Percentiles rank a stretch among this genome's conserved stretches.
Conservation (phyloP, 2,329 filamentous ascomycete genomes). For the Diaporthe vaccinii region DNA sequence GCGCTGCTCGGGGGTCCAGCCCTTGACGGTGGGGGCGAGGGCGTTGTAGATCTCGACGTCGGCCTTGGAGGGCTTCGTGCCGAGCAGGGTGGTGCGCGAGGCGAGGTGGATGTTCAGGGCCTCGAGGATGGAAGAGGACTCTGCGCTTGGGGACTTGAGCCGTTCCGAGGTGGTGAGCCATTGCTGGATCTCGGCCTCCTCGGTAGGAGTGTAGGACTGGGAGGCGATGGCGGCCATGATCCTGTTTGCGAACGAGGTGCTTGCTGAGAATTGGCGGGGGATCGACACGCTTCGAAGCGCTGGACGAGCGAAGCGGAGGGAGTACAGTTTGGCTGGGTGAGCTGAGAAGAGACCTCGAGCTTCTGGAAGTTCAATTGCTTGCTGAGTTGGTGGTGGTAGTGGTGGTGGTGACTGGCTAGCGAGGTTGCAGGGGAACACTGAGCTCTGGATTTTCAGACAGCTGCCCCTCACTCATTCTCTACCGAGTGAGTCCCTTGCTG, state of each 20-base stretch:
- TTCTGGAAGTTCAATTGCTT: not conserved
- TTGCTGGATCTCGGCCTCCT: slow-evolving; percentile 89
- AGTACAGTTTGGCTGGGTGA: slow-evolving; percentile 57
- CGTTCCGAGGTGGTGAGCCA: slow-evolving; percentile 86
- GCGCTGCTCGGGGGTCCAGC: slow-evolving; percentile 87
- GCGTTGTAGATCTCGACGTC: slow-evolving; percentile 87
- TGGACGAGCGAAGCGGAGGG: slow-evolving; percentile 55
- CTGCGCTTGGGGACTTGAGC: slow-evolving; percentile 64
- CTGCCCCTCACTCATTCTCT: slow-evolving; percentile 1
- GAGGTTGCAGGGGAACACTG: not conserved
- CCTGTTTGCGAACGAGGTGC: slow-evolving; percentile 58
- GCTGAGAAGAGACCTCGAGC: slow-evolving; percentile 36
- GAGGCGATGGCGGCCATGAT: slow-evolving; percentile 77
- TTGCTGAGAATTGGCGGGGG: slow-evolving; percentile 50
- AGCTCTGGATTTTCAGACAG: not conserved
- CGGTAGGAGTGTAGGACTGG: slow-evolving; percentile 80
- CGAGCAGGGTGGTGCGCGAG: slow-evolving; percentile 89
- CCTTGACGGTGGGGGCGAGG: slow-evolving; percentile 80
- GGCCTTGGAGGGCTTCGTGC: slow-evolving; percentile 88
- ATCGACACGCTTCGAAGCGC: slow-evolving; percentile 53
- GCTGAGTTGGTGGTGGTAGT: not conserved
- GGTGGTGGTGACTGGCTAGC: not conserved
- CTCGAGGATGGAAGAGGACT: slow-evolving; percentile 75
- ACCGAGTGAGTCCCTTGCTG: too few relatives aligned
- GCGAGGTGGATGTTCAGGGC: slow-evolving; percentile 89